Evolutionary conservation across 495 filamentous ascomycete genomes (phyloP), one percentile per base, ranked within the genome.

Genomic region (Penicillium maclennaniae): DNA sequence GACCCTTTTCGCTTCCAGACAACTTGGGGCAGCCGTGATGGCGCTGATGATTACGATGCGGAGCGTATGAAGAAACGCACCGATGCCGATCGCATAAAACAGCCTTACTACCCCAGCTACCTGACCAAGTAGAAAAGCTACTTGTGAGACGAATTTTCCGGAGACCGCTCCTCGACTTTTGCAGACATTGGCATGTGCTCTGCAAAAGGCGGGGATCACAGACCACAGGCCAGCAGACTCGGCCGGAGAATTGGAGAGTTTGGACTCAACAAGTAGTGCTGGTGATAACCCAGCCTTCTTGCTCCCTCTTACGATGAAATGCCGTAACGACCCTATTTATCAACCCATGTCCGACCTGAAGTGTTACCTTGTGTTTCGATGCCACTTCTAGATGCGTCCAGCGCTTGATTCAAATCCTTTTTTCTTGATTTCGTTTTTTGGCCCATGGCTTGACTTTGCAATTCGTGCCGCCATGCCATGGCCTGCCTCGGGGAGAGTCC

Each of bases 11-110:
- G 19, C 47, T 51, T 36, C 51, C 49, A 83, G 79, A 83, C 79
- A 41, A 73, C 79, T 28, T 83, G 79, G 79, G 79, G 79, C 59
- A 82, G 77, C 58, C 76, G 79, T 63, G 79, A 81, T 45, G 79
- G 79, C 47, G 79, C 79, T 25, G 79, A 83, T 56, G 76, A 79
- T 38, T 79, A 79, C 49, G 79, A 82, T 58, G 75, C 70, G 10
- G 79, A 77, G 47, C 78, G 79, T 34, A 81, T 82, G 79, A 78
- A 75, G 60, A 75, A 73, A 57, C 69, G 68, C 45, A 71, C 71
- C 40, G 71, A 73, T 58, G 61, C 61, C 37, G 71, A 75, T 60
- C 71, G 66, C 44, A 56, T 59, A 45, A 77, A 75, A 53, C 62
- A 60, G 55, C 64, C 66, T 28, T 68, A 69, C 36, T 66, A 66